These are phyloP conservation scores for Russula emetica DNA, from an alignment of 768 basidiomycete genomes.

Conservation along the genomic window DNA sequence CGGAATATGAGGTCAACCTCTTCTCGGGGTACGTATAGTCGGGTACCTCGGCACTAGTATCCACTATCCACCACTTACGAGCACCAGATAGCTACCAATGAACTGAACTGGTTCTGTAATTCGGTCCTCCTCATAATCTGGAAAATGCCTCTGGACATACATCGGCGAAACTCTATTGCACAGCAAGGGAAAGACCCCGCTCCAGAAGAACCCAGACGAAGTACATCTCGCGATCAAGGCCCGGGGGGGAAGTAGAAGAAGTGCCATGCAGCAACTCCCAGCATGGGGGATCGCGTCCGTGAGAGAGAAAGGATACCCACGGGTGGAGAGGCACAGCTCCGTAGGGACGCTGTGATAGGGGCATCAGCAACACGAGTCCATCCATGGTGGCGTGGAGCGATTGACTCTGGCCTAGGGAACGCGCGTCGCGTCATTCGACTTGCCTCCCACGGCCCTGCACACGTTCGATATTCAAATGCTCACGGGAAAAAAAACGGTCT, in stretches of 20 bases:
- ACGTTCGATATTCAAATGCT: conserved; percentile 13
- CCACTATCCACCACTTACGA: neutral
- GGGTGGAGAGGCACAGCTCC: conserved; percentile 16
- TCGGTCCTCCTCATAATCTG: neutral
- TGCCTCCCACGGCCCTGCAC: conserved; percentile 23
- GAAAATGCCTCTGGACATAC: conserved; percentile 13
- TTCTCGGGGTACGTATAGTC: conserved; percentile 15
- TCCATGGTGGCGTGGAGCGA: conserved; percentile 26
- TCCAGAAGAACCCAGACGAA: conserved; percentile 10
- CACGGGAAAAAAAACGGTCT: conserved; percentile 19
- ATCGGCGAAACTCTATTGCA: conserved; percentile 8
- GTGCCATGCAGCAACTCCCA: conserved; percentile 2
- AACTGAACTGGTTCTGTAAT: neutral
- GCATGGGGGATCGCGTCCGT: neutral
- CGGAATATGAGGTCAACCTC: conserved; percentile 26
- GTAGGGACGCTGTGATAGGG: conserved; percentile 22
- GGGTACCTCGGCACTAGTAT: conserved; percentile 11
- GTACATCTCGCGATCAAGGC: conserved; percentile 5
- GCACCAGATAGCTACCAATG: neutral
- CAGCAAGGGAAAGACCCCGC: neutral
- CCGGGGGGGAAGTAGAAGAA: neutral
- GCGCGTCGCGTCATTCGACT: conserved; percentile 24
- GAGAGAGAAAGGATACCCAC: conserved; percentile 13
- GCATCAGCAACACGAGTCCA: conserved; percentile 23
- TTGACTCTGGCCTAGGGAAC: conserved; percentile 4